Evolutionary conservation across 345 rosid genomes (phyloP).

Genomic region (Bruguiera gymnorhiza): DNA sequence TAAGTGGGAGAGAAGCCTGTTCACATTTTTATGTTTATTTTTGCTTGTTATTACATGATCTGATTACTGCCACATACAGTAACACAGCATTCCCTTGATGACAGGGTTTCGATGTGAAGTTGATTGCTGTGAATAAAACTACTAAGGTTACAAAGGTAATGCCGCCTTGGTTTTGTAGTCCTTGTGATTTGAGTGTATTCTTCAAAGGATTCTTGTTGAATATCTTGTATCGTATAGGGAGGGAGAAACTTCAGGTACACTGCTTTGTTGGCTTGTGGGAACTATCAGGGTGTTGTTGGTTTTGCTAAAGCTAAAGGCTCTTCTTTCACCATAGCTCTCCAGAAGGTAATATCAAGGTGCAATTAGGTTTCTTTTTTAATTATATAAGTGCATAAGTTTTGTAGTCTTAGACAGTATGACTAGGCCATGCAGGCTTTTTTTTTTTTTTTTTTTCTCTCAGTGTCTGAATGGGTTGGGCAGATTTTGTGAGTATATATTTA

Average conservation of each 20-base stretch:
- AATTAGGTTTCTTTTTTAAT: slow-evolving; percentile 1
- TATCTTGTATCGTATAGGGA: slow-evolving; percentile 42
- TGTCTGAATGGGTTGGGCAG: too few species aligned
- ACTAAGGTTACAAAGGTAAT: slow-evolving; percentile 91
- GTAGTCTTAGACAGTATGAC: too few species aligned
- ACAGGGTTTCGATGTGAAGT: slow-evolving; percentile 89
- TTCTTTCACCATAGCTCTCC: slow-evolving; percentile 69
- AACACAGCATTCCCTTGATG: slow-evolving; percentile 14
- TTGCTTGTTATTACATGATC: not conserved
- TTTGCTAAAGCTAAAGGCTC: slow-evolving; percentile 89
- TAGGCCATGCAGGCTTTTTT: too few species aligned
- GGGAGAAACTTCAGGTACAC: slow-evolving; percentile 78
- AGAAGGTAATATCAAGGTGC: slow-evolving; percentile 52
- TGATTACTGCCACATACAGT: slow-evolving; percentile 1
- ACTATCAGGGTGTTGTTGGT: slow-evolving; percentile 85
- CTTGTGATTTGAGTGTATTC: slow-evolving; percentile 4
- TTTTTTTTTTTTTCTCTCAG: too few species aligned
- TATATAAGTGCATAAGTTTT: not conserved
- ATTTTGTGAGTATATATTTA: too few species aligned
- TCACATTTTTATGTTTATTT: not conserved
- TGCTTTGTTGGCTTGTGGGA: slow-evolving; percentile 83
- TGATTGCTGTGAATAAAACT: slow-evolving; percentile 84
- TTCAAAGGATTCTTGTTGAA: slow-evolving; percentile 10
- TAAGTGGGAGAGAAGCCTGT: too few species aligned
- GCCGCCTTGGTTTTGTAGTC: slow-evolving; percentile 2